phyloP scores from a whole-genome alignment of 2,329 filamentous ascomycete genomes.

The Sporothrix schenckii region DNA sequence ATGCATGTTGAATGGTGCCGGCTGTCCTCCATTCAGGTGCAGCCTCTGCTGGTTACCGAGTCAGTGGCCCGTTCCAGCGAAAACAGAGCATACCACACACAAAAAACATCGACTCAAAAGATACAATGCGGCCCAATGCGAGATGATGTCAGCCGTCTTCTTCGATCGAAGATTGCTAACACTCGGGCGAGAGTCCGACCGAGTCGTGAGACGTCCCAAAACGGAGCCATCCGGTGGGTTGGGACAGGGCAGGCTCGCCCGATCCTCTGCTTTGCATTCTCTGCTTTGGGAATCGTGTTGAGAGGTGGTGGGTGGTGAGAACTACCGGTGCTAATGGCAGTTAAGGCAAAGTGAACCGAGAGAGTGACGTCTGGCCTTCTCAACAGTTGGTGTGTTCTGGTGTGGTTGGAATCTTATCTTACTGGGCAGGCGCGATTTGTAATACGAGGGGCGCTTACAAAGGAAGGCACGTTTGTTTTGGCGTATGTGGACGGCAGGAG shows the following conservation, averaged over 20 bases:
- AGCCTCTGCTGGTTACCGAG: not conserved
- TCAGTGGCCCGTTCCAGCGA: too few species aligned
- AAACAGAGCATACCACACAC: too few species aligned
- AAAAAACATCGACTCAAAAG: not conserved
- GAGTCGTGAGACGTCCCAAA: not conserved
- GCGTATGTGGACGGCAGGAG: not conserved
- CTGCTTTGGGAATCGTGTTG: too few species aligned
- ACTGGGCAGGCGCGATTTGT: slow-evolving; percentile 11
- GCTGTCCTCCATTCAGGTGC: too few species aligned
- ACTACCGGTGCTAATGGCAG: too few species aligned
- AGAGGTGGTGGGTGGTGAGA: too few species aligned
- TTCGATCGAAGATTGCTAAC: slow-evolving; percentile 21
- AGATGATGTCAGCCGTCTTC: slow-evolving; percentile 20
- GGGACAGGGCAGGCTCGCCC: not conserved
- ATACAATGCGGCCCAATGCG: not conserved
- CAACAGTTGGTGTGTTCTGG: not conserved
- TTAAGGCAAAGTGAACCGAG: too few species aligned
- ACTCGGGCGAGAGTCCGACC: slow-evolving; percentile 26
- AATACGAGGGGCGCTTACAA: slow-evolving; percentile 10
- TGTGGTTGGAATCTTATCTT: not conserved
- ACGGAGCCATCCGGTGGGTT: not conserved
- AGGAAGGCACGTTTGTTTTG: not conserved
- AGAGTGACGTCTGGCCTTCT: not conserved
- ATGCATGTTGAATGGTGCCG: slow-evolving; percentile 1
- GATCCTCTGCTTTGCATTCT: too few species aligned